Evolutionary conservation across 1,139 yeast species (phyloP).

Genomic region (Zhuliangozyma parablackwelliae): DNA sequence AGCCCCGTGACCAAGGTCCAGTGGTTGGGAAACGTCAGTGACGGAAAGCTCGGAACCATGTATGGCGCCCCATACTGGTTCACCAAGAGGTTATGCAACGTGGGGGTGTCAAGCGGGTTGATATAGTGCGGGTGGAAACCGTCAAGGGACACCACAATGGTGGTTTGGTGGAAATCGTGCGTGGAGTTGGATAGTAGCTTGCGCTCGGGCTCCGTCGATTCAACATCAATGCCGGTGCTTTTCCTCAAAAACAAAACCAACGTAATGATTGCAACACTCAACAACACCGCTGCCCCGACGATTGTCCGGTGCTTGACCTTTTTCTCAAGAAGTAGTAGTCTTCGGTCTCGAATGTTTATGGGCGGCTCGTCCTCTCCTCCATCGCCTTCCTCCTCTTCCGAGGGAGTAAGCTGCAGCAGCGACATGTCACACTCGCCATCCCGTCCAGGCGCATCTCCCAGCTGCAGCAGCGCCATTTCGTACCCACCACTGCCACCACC

Average conservation of each 20-base stretch:
- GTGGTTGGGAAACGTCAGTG: slow-evolving; percentile 87
- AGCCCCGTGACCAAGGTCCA: slow-evolving; percentile 88
- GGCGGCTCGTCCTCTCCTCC: slow-evolving; percentile 5
- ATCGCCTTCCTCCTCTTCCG: slow-evolving; percentile 1
- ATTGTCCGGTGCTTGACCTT: slow-evolving; percentile 10
- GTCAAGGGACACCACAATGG: slow-evolving; percentile 72
- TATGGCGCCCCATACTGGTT: slow-evolving; percentile 70
- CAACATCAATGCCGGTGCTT: not conserved
- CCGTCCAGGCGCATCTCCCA: too few species aligned
- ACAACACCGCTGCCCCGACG: slow-evolving; percentile 6
- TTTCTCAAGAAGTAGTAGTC: slow-evolving; percentile 10
- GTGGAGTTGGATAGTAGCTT: slow-evolving; percentile 59
- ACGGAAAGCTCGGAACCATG: slow-evolving; percentile 83
- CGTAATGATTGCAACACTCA: slow-evolving; percentile 4
- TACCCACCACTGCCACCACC: slow-evolving; percentile 5
- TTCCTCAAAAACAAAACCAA: slow-evolving; percentile 2
- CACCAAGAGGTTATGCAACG: slow-evolving; percentile 52
- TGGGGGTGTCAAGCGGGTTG: slow-evolving; percentile 64
- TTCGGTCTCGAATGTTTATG: slow-evolving; percentile 9
- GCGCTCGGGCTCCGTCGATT: slow-evolving; percentile 6
- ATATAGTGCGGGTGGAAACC: slow-evolving; percentile 92
- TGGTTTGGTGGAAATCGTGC: slow-evolving; percentile 67
- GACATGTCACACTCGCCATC: too few species aligned
- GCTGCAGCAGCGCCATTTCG: slow-evolving; percentile 8
- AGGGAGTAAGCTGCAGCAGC: slow-evolving; percentile 5